These are phyloP conservation scores for Stephania cephalantha DNA, from an alignment of 164 flowering plant genomes.

Conservation along the genomic window DNA sequence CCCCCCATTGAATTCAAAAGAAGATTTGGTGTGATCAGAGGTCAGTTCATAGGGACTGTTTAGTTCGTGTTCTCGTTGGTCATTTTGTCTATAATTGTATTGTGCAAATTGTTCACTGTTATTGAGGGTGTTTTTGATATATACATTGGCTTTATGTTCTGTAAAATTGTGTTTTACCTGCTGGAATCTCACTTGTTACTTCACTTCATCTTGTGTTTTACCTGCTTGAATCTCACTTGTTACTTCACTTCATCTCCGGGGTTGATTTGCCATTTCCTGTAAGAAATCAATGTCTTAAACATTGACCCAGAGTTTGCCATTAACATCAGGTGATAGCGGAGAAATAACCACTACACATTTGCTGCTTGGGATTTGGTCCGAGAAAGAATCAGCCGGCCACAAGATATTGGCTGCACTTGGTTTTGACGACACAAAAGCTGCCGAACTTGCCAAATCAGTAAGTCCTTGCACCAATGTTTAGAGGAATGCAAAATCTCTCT, in stretches of 20 bases:
- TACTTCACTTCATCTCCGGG: neutral
- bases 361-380: slow-evolving; percentile 78
- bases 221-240: neutral
- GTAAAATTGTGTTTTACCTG: neutral
- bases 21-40: too few species aligned
- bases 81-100: too few species aligned
- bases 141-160: neutral
- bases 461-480: slow-evolving; percentile 17
- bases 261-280: neutral
- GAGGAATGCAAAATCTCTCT: neutral
- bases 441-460: slow-evolving; percentile 46
- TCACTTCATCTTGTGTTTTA: neutral
- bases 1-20: too few species aligned
- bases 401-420: slow-evolving; percentile 64
- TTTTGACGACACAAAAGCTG: slow-evolving; percentile 61
- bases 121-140: neutral
- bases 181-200: neutral
- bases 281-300: neutral
- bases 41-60: too few species aligned
- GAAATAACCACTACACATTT: slow-evolving; percentile 56
- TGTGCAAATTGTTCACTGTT: too few species aligned
- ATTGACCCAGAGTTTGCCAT: neutral
- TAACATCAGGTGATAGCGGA: slow-evolving; percentile 51
- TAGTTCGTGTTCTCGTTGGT: too few species aligned
- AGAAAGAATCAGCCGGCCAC: slow-evolving; percentile 65